A percentile compares a stretch with the other conserved stretches of the same genome.
These are phyloP conservation scores for Pseudogymnoascus sp. DNA, from an alignment of 2,329 filamentous ascomycete genomes.

Conservation along the genomic window DNA sequence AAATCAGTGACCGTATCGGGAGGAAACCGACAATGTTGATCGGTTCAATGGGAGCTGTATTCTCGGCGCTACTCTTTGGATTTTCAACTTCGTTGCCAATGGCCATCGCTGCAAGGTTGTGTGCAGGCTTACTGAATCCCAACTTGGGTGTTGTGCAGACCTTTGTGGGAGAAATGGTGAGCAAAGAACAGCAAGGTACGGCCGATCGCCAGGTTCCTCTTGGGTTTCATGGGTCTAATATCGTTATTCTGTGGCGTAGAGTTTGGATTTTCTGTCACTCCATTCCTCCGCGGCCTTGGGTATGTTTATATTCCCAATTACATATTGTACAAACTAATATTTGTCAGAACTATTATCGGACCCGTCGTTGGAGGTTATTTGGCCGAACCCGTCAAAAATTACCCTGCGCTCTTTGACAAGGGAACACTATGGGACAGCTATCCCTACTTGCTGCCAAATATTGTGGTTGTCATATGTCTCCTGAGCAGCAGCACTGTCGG, in stretches of 20 bases:
- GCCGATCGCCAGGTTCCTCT: slow-evolving; percentile 17
- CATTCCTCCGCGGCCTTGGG: slow-evolving; percentile 89
- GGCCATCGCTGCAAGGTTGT: slow-evolving; percentile 72
- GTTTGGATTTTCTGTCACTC: slow-evolving; percentile 89
- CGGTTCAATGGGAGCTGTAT: slow-evolving; percentile 73
- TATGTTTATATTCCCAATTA: slow-evolving; percentile 33
- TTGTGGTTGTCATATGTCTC: neutral
- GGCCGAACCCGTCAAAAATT: slow-evolving; percentile 73
- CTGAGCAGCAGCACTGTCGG: neutral
- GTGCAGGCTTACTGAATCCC: slow-evolving; percentile 81
- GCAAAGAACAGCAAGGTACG: slow-evolving; percentile 80
- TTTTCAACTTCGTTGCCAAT: slow-evolving; percentile 72
- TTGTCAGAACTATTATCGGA: slow-evolving; percentile 70
- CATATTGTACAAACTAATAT: slow-evolving; percentile 10
- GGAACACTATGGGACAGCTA: slow-evolving; percentile 73
- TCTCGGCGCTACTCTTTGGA: slow-evolving; percentile 84
- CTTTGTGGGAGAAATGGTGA: slow-evolving; percentile 83
- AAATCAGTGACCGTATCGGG: slow-evolving; percentile 79
- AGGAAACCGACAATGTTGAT: slow-evolving; percentile 82
- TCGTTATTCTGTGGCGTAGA: slow-evolving; percentile 39
- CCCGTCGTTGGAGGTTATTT: slow-evolving; percentile 81
- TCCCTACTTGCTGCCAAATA: slow-evolving; percentile 73
- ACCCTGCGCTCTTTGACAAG: slow-evolving; percentile 60
- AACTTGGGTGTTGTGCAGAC: slow-evolving; percentile 91
- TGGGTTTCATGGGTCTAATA: slow-evolving; percentile 12